A percentile compares a stretch with the other conserved stretches of the same genome.
phyloP scores from a whole-genome alignment of 495 filamentous ascomycete genomes.

The Daldinia decipiens region DNA sequence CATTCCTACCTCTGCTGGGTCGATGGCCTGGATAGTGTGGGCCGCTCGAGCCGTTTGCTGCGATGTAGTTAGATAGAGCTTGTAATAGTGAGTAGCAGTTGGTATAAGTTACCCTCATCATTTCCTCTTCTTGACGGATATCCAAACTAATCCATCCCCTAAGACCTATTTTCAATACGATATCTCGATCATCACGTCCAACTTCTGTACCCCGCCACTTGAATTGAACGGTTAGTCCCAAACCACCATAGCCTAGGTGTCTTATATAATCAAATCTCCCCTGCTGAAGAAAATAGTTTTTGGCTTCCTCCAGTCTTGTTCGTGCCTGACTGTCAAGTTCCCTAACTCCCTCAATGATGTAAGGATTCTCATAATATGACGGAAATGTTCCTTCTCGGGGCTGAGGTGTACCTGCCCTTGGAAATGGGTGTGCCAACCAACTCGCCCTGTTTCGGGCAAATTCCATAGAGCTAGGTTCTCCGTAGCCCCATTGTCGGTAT shows the following conservation, averaged over 20 bases:
- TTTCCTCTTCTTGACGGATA: constrained; percentile 5
- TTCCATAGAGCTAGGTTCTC: neutral
- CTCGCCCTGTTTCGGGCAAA: neutral
- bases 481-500: neutral
- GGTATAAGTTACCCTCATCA: constrained; percentile 12
- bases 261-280: constrained; percentile 6
- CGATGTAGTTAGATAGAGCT: constrained; percentile 2
- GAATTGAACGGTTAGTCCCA: constrained; percentile 16
- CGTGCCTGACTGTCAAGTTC: neutral
- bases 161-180: constrained; percentile 22
- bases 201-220: neutral
- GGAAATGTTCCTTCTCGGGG: neutral
- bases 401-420: neutral
- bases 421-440: constrained; percentile 13
- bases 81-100: neutral
- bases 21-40: constrained; percentile 25
- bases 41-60: constrained; percentile 28
- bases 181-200: neutral
- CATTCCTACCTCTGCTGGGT: constrained; percentile 6
- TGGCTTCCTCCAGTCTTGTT: neutral
- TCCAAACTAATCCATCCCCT: neutral
- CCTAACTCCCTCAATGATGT: no score
- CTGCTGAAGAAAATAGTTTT: neutral
- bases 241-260: constrained; percentile 18
- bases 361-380: no score